These are phyloP conservation scores for Gossypium davidsonii DNA, from an alignment of 441 rosid species.

Conservation along the genomic window DNA sequence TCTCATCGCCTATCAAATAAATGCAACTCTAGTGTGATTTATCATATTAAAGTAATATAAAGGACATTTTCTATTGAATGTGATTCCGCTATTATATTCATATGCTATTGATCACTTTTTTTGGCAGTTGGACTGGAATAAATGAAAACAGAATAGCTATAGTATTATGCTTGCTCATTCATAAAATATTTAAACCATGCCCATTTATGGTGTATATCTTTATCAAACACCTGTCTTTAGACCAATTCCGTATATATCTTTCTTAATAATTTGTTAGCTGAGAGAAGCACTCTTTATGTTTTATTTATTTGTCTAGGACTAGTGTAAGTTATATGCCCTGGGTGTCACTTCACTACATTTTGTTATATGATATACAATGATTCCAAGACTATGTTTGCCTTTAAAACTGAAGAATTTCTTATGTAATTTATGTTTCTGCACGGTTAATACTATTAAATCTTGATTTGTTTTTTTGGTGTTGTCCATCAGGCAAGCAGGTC, in stretches of 20 bases:
- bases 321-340: neutral
- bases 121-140: neutral
- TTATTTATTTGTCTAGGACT: neutral
- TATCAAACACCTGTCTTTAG: neutral
- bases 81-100: neutral
- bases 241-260: neutral
- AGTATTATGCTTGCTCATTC: neutral
- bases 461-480: conserved; percentile 11
- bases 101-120: neutral
- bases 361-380: neutral
- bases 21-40: neutral
- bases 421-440: neutral
- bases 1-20: neutral
- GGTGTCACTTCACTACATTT: neutral
- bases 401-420: neutral
- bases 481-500: conserved; percentile 59
- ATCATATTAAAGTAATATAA: neutral
- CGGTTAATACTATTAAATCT: conserved; percentile 18
- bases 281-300: neutral
- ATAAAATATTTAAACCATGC: neutral
- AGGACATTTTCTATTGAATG: neutral
- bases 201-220: neutral
- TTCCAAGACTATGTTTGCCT: neutral
- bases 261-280: neutral
- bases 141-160: neutral